A percentile compares a stretch with the other conserved stretches of the same genome.
These are phyloP conservation scores for Aspergillus kassunensis DNA, from an alignment of 495 filamentous ascomycete genomes.

Conservation along the genomic window DNA sequence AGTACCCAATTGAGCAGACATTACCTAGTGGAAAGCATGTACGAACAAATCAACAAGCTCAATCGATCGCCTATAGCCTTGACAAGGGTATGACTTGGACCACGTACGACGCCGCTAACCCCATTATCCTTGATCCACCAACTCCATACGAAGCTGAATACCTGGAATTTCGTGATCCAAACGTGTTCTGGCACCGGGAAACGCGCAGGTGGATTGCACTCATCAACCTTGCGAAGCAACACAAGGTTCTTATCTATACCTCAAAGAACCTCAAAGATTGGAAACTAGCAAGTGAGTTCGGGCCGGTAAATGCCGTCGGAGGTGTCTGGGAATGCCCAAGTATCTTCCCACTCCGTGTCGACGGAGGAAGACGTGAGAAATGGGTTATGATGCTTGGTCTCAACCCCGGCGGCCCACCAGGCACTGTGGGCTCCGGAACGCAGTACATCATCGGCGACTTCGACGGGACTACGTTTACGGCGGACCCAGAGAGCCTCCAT, in stretches of 20 bases:
- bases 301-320: constrained; percentile 45
- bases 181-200: constrained; percentile 47
- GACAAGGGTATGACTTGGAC: constrained; percentile 52
- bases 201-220: constrained; percentile 49
- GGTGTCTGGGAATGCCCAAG: constrained; percentile 59
- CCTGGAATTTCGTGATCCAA: constrained; percentile 55
- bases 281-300: constrained; percentile 53
- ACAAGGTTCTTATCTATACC: constrained; percentile 49
- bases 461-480: constrained; percentile 29
- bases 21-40: constrained; percentile 6
- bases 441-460: constrained; percentile 36
- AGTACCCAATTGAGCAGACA: neutral
- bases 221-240: constrained; percentile 44
- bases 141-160: constrained; percentile 25
- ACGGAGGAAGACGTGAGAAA: constrained; percentile 19
- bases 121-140: constrained; percentile 44
- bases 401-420: constrained; percentile 54
- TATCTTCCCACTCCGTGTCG: constrained; percentile 33
- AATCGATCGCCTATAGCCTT: constrained; percentile 52
- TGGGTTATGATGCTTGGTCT: constrained; percentile 40
- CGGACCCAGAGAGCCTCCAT: neutral
- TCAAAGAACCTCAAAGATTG: constrained; percentile 50
- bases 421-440: constrained; percentile 37
- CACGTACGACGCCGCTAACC: constrained; percentile 47
- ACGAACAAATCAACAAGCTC: constrained; percentile 42